Evolutionary conservation across 306 rosid genomes (phyloP), one percentile per base, ranked within the genome.

Genomic region (Heteromeles arbutifolia): DNA sequence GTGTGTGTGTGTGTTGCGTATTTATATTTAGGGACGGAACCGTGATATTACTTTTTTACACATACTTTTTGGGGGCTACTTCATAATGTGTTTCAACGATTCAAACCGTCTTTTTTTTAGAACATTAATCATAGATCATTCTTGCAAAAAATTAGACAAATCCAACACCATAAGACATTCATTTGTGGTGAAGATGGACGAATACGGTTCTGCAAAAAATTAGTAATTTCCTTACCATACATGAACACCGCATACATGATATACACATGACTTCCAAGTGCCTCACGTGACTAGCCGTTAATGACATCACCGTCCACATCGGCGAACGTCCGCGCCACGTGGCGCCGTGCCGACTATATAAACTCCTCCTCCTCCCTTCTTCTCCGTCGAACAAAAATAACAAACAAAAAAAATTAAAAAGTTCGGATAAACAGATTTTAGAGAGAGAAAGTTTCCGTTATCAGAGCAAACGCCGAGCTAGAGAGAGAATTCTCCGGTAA

Each of bases 291-390:
- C 61, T 4, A 3, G 82, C 15, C 65, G 75, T 24, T 43, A 70
- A 53, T 79, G 75, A 80, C 84, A 78, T 74, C 39, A 72, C 6
- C 29, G 29, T 84, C 90, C 80, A 43, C 53, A 78, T 75, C 81
- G 89, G 53, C 53, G 84, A 82, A 73, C 4, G 32, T 24, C 19
- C 1, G 56, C 59, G 71, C 84, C 84, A 85, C 87, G 88, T 92
- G 87, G 87, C 58, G 66, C 52, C 77, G 17, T 7, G 77, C 43
- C 26, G 39, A 67, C 70, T 84, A 78, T 78, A 85, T 70, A 74
- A 26, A 0, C 3, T 56, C 26, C 25, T 6, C 2, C 54, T 18
- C 17, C 12, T 19, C 65, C 72, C 77, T 83, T 76, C 83, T 53
- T 77, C 80, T 74, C 82, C 83, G 89, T 83, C 77, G 78, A 45